Base-by-base conservation (phyloP, 2,329 filamentous ascomycete genomes). In the Bipolaris zeicola region DNA sequence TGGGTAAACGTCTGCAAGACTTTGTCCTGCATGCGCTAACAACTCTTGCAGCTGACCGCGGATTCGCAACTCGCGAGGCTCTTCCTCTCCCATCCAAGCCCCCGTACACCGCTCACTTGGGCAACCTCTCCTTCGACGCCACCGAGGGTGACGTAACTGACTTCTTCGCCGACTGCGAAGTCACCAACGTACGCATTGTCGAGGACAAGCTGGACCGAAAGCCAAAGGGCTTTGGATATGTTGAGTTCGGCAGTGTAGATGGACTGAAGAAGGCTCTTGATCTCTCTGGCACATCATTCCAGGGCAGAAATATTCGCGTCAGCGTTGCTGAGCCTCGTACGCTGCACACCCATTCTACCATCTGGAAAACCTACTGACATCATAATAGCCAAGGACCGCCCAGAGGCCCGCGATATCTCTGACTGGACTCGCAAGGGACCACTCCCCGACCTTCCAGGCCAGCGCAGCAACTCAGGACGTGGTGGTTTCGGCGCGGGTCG, bases 181-280 rank as follows among this genome's bases (percentile, higher is more conserved):
- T 97, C 68, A 90, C 90, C 65, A 97, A 87, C 75, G 92, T 99
- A 65, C 91, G 95, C 71, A 92, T 99, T 70, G 96, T 99, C 63
- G 94, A 97, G 81, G 96, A 99, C 79, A 95, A 94, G 74, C 84
- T 96, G 76, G 90, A 95, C 74, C 87, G 89, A 78, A 92, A 93
- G 73, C 95, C 95, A 64, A 99, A 99, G 83, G 95, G 95, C 46
- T 99, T 99, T 71, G 95, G 94, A 60, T 99, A 99, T 76, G 94
- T 96, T 64, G 95, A 99, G 78, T 99, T 99, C 72, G 87, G 84
- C 65, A 89, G 87, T 49, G 81, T 95, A 42, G 94, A 98, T 47
- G 94, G 94, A 57, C 82, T 99, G 71, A 96, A 96, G 82, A 89
- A 92, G 79, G 95, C 95, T 54, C 85, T 99, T 63, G 86, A 87